phyloP scores from a whole-genome alignment of 2,329 filamentous ascomycete species.

The Trichoderma brevicompactum region DNA sequence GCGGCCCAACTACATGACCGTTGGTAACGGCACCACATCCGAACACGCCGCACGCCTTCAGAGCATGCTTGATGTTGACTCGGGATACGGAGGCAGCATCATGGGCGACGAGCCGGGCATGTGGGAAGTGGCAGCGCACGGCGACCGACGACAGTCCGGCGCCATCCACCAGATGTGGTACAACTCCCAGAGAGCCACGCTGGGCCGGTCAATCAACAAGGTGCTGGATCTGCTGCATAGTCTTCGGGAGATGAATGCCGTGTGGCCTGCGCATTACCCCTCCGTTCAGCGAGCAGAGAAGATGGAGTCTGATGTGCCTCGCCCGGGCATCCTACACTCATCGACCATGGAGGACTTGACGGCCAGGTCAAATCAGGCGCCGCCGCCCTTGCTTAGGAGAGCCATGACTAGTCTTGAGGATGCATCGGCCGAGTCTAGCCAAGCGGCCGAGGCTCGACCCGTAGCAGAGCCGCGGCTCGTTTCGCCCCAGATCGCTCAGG shows the following conservation, averaged over 20 bases:
- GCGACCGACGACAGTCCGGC: conserved; percentile 64
- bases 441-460: conserved; percentile 64
- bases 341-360: conserved; percentile 59
- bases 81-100: conserved; percentile 86
- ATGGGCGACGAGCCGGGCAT: conserved; percentile 58
- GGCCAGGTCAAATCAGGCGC: conserved; percentile 43
- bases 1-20: conserved; percentile 78
- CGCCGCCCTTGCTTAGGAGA: conserved; percentile 63
- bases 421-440: conserved; percentile 70
- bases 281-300: conserved; percentile 70
- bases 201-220: conserved; percentile 85
- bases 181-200: conserved; percentile 84
- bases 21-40: conserved; percentile 80
- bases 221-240: conserved; percentile 83
- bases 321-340: conserved; percentile 67
- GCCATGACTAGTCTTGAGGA: conserved; percentile 64
- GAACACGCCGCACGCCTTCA: conserved; percentile 81
- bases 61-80: conserved; percentile 82
- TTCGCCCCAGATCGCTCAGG: conserved; percentile 88
- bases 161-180: conserved; percentile 94
- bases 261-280: conserved; percentile 95
- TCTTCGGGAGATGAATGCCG: conserved; percentile 84
- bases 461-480: conserved; percentile 78
- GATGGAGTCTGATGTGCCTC: conserved; percentile 52
- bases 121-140: conserved; percentile 52